Base-by-base conservation (phyloP, 495 filamentous ascomycete genomes). In the Xylaria palmicola region DNA sequence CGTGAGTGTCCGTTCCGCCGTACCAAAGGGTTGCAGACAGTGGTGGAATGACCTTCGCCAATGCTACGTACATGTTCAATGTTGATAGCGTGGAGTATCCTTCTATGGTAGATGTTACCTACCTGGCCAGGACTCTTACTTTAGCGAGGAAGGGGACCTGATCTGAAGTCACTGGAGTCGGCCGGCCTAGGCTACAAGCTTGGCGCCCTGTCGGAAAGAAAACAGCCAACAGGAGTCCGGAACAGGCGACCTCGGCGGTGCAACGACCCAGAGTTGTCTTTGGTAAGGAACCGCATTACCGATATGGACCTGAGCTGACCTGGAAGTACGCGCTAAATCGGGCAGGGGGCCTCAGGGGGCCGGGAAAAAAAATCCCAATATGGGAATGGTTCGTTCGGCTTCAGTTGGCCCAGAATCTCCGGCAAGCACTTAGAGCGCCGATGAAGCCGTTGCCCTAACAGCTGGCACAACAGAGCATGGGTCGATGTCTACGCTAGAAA, bases 161-260 rank as follows among this genome's bases (percentile, higher is more conserved):
- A 13, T 17, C 13, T 13, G 39, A 53, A 26, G 24, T 32, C 50
- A 39, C 50, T 37, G 34, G 20, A 26, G 20, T 12, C 30, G 48
- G 7, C 50, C 20, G 22, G 50, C 37, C 50, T 53, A 26, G 50
- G 50, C 50, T 56, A 43, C n/a, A 13, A 34, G 19, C n/a, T 34
- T 56, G 39, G 37, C 27, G 34, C 34, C 22, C 43, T 7, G 20
- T 44, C 53, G 39, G 39, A 56, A 44, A 56, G 4, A 56, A 39
- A 30, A 34, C 17, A 41, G 17, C 34, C 51, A 54, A 37, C 36
- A 40, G 51, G 20, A 26, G 32, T 52, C 2, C 10, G 39, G 45
- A 30, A 12, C 7, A 47, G 13, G 6, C 7, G 4, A 20, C 30
- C 19, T 22, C 13, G 22, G 51, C 49, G 49, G 30, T 39, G 24